phyloP scores from a whole-genome alignment of 345 rosid genomes.

The Melaleuca alternifolia region DNA sequence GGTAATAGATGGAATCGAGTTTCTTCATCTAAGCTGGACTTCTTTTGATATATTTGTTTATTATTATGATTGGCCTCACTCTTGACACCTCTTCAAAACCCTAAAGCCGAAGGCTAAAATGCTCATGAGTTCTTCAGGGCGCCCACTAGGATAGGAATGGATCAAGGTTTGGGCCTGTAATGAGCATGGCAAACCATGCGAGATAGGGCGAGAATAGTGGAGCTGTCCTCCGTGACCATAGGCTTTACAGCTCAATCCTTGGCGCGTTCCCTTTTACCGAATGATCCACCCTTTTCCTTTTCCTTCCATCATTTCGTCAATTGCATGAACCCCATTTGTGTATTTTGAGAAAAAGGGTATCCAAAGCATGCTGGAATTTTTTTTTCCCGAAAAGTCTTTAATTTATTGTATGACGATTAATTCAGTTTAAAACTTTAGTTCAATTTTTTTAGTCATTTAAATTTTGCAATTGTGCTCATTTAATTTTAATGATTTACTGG shows the following conservation, averaged over 20 bases:
- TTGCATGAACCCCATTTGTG: neutral
- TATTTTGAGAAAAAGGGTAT: neutral
- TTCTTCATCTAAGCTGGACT: neutral
- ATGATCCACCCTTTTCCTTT: neutral
- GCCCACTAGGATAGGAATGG: neutral
- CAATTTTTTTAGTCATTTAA: too few species aligned
- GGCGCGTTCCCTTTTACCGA: neutral
- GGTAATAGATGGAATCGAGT: neutral
- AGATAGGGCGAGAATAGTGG: neutral
- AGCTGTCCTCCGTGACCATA: neutral
- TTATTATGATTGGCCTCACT: neutral
- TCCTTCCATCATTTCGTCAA: neutral
- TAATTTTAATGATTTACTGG: too few species aligned
- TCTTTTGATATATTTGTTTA: neutral
- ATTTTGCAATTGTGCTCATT: too few species aligned
- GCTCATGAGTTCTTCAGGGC: neutral
- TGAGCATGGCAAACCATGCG: neutral
- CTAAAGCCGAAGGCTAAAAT: neutral
- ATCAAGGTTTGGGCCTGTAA: neutral
- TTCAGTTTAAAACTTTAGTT: too few species aligned
- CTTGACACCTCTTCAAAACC: neutral
- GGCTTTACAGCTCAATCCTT: neutral
- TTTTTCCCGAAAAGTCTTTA: too few species aligned
- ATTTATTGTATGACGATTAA: too few species aligned
- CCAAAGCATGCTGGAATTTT: neutral